These are phyloP conservation scores for Colletotrichum sp. DNA, from an alignment of 2,329 filamentous ascomycete genomes.

Conservation along the genomic window DNA sequence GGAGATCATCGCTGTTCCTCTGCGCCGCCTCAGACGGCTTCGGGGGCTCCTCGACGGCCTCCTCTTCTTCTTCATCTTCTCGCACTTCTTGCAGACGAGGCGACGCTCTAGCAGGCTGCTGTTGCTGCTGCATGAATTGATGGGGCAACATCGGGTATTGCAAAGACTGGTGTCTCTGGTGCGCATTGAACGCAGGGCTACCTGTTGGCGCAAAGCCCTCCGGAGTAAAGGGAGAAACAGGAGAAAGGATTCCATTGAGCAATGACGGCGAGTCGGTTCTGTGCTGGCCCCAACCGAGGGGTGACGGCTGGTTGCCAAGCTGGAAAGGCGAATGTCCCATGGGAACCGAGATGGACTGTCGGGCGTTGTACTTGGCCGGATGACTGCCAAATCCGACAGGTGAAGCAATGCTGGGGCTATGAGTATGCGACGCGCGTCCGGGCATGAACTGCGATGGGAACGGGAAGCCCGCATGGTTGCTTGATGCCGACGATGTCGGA, in stretches of 20 bases:
- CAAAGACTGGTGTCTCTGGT: conserved; percentile 64
- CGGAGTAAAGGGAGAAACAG: conserved; percentile 66
- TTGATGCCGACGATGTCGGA: conserved; percentile 78
- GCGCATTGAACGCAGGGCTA: conserved; percentile 49
- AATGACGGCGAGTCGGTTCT: conserved; percentile 70
- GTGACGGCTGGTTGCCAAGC: conserved; percentile 67
- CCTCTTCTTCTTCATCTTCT: conserved; percentile 79
- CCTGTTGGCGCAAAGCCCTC: conserved; percentile 50
- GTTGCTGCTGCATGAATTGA: conserved; percentile 50
- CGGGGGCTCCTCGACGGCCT: conserved; percentile 54
- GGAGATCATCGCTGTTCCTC: conserved; percentile 69
- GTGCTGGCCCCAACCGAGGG: conserved; percentile 62
- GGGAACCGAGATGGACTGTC: conserved; percentile 74
- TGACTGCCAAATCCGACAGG: conserved; percentile 72
- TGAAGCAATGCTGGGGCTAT: conserved; percentile 74
- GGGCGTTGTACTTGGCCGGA: conserved; percentile 66
- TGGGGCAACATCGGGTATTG: conserved; percentile 63
- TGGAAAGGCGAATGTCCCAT: conserved; percentile 71
- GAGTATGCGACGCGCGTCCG: conserved; percentile 59
- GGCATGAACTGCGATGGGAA: conserved; percentile 66
- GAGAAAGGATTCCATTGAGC: conserved; percentile 64
- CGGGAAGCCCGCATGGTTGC: conserved; percentile 66
- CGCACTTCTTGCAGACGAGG: conserved; percentile 73
- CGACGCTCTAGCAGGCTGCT: conserved; percentile 58
- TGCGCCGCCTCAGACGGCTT: conserved; percentile 57